These are phyloP conservation scores for Hyaloscypha bicolor DNA, from an alignment of 495 filamentous ascomycete species.

Conservation along the genomic window DNA sequence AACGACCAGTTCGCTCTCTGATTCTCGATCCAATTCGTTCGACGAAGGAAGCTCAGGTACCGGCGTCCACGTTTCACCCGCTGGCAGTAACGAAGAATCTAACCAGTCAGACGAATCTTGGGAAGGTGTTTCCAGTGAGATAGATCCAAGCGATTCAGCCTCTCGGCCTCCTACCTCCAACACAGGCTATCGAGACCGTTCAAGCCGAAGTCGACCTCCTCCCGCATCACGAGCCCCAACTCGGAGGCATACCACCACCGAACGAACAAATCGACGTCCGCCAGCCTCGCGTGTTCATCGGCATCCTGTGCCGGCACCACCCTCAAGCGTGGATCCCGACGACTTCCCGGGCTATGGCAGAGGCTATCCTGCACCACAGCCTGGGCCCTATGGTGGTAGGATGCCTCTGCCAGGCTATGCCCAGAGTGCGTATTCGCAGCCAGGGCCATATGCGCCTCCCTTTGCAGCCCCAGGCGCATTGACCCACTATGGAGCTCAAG, in stretches of 20 bases:
- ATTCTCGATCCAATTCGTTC: constrained; percentile 41
- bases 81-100: constrained; percentile 50
- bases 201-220: constrained; percentile 41
- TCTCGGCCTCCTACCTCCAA: constrained; percentile 23
- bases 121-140: constrained; percentile 61
- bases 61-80: constrained; percentile 51
- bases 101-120: constrained; percentile 40
- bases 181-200: constrained; percentile 15
- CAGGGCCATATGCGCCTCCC: constrained; percentile 33
- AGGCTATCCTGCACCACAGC: constrained; percentile 29
- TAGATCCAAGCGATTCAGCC: constrained; percentile 75
- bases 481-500: constrained; percentile 39
- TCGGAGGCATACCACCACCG: constrained; percentile 39
- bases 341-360: constrained; percentile 38
- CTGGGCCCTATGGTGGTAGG: constrained; percentile 42
- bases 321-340: constrained; percentile 49
- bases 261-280: constrained; percentile 43
- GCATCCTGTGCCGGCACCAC: constrained; percentile 37
- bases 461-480: constrained; percentile 33
- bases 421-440: constrained; percentile 38
- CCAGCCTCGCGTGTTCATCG: constrained; percentile 39
- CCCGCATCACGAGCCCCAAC: constrained; percentile 44
- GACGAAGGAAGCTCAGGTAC: constrained; percentile 54
- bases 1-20: constrained; percentile 19
- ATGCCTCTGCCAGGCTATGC: constrained; percentile 45